Base-by-base conservation (phyloP, 352 stramenopile genomes). In the Elongisporangium prolatum region DNA sequence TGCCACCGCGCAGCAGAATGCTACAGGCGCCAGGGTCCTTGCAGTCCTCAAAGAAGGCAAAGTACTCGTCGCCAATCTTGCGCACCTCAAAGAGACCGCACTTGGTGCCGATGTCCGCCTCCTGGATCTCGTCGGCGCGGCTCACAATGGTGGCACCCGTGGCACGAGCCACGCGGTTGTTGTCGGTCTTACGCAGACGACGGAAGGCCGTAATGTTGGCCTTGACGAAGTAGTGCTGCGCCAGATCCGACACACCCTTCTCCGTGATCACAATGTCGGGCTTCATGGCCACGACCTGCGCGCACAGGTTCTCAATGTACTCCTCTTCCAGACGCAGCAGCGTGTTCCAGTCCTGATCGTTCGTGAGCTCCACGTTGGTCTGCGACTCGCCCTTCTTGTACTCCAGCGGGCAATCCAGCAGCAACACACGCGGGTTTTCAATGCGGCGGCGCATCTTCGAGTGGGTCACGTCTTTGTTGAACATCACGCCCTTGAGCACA, bases 381-480 rank as follows among this genome's bases (percentile, higher is more conserved):
- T 96, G 84, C 61, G 76, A 94, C 77, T 99, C 98, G 60, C 96
- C 96, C 84, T 99, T 99, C 91, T 99, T 99, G 87, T 99, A 99
- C 82, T 99, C 98, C 20, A 99, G 84, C 14, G 97, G 96, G 71
- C 95, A 98, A 77, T 99, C 98, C 1, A 99, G 71, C 54, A 99
- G 82, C 21, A 99, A 77, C 61, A 99, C 97, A 34, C 97, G 93
- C 37, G 98, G 98, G 78, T 99, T 98, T 71, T 99, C 95, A 73
- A 99, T 99, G 52, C 85, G 85, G 56, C 97, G 93, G 48, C 96
- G 84, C 98, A 99, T 99, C 83, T 98, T 98, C 48, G 96, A 97
- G 87, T 99, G 97, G 18, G 97, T 99, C 50, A 98, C 93, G 74
- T 99, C 98, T 84, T 99, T 99, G 86, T 99, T 99, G 81, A 99